A percentile compares a stretch with the other conserved stretches of the same genome.
These are phyloP conservation scores for Rhodotorula sp. DNA, from an alignment of 1,284 basidiomycete genomes.

Conservation along the genomic window DNA sequence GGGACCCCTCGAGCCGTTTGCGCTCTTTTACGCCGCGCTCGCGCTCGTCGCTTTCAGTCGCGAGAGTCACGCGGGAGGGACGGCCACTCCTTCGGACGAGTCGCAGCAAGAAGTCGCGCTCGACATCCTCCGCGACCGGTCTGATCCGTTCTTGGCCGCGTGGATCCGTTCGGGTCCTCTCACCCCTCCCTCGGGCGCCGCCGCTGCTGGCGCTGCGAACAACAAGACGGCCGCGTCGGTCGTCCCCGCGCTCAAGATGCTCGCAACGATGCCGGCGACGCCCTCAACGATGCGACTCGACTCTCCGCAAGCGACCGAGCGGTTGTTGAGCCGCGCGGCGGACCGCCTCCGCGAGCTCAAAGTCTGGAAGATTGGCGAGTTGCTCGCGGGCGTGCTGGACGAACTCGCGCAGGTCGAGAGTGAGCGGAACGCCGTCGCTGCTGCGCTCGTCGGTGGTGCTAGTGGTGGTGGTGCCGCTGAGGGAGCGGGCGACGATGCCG, in stretches of 20 bases:
- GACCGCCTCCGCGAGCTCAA: constrained; percentile 17
- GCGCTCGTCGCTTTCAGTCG: constrained; percentile 28
- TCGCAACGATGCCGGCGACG: neutral
- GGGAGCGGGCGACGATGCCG: neutral
- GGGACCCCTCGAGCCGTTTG: constrained; percentile 37
- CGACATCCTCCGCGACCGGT: constrained; percentile 28
- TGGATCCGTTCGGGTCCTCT: constrained; percentile 23
- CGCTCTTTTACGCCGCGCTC: constrained; percentile 35
- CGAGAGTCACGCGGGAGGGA: neutral
- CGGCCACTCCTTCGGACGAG: neutral
- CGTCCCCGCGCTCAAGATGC: neutral
- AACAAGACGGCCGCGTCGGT: neutral
- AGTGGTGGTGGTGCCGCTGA: neutral
- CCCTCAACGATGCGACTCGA: constrained; percentile 5
- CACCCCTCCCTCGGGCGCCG: neutral
- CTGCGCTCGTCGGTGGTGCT: neutral
- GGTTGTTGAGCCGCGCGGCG: constrained; percentile 9
- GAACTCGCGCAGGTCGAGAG: constrained; percentile 6
- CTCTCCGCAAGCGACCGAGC: constrained; percentile 12
- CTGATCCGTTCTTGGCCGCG: constrained; percentile 9
- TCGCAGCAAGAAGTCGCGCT: constrained; percentile 11
- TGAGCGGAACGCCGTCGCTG: neutral
- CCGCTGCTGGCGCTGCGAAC: neutral
- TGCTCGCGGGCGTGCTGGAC: constrained; percentile 19
- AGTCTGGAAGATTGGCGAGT: constrained; percentile 38